Base-by-base conservation (phyloP, 208 protist genomes). In the Pavlovales sp. region DNA sequence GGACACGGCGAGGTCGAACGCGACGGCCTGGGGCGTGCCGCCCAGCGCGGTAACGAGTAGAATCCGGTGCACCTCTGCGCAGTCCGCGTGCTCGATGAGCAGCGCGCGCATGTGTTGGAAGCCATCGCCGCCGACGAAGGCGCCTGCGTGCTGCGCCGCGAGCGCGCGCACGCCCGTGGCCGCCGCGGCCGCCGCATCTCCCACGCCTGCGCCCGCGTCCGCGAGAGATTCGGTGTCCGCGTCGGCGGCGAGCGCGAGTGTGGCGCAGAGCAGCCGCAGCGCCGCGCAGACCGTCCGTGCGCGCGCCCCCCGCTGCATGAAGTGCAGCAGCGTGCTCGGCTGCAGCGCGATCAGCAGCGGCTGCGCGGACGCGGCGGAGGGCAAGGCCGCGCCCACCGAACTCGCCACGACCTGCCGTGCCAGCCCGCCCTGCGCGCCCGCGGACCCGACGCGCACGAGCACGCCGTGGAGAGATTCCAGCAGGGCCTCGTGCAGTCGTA, bases 261-360 rank as follows among this genome's bases (percentile, higher is more conserved):
- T 8, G 42, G 28, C 0, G 42, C 42, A 47, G 34, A 84, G 79
- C 42, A 67, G 42, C 42, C 26, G 40, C 79, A 67, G 42, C 28
- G 38, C 79, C 42, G 5, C 77, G 39, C 39, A 20, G 2, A 38
- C 77, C 11, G 77, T 38, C 39, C n/a, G 77, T 39, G 77, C 18
- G 39, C 37, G 77, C 77, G 77, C 36, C 39, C 57, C 57, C 22
- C 57, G 79, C 26, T 84, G 79, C n/a, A 84, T 26, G 28, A 84
- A 84, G 42, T 37, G 42, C 11, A 84, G 79, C 11, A 84, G 22
- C 42, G 38, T 20, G 30, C 34, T 14, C 57, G 57, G 30, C 40
- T 81, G 77, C 39, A 38, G 32, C 77, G 39, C 1, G 39, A 8
- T 32, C 7, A 81, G 39, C 77, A 47, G 22, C 39, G 39, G 32